Conservation (phyloP, 495 filamentous ascomycete species). For the Aspergillus olivimuriae region DNA sequence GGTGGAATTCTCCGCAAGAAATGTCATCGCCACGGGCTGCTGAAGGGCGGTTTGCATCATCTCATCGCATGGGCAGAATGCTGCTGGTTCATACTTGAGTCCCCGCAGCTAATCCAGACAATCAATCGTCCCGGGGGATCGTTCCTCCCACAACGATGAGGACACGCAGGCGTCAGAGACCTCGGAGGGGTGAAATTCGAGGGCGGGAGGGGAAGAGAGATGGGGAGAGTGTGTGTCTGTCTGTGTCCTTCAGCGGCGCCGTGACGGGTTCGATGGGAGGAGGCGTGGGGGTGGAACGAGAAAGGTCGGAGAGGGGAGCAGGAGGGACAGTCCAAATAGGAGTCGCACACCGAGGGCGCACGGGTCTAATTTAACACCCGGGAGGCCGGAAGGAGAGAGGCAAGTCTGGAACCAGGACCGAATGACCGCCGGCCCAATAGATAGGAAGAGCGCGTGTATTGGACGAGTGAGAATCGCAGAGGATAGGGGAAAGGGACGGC, state of each 20-base stretch:
- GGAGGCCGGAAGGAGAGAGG: not conserved
- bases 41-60: slow-evolving; percentile 38
- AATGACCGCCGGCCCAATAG: not conserved
- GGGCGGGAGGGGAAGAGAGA: no score
- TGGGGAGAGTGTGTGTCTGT: no score
- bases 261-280: not conserved
- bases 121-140: not conserved
- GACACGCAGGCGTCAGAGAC: no score
- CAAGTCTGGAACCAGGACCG: not conserved
- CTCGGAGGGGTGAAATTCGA: no score
- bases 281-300: not conserved
- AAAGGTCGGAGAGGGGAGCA: not conserved
- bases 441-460: not conserved
- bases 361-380: slow-evolving; percentile 4
- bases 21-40: slow-evolving; percentile 32
- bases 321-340: not conserved
- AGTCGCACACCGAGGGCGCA: not conserved
- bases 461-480: not conserved
- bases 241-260: no score
- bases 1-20: slow-evolving; percentile 20
- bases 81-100: slow-evolving; percentile 24
- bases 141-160: not conserved
- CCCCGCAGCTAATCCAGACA: not conserved
- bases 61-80: slow-evolving; percentile 23
- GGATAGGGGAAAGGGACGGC: not conserved